A percentile compares a stretch with the other conserved stretches of the same genome.
Evolutionary conservation across 2,329 filamentous ascomycete species (phyloP).

Genomic region (Beauveria caledonica): DNA sequence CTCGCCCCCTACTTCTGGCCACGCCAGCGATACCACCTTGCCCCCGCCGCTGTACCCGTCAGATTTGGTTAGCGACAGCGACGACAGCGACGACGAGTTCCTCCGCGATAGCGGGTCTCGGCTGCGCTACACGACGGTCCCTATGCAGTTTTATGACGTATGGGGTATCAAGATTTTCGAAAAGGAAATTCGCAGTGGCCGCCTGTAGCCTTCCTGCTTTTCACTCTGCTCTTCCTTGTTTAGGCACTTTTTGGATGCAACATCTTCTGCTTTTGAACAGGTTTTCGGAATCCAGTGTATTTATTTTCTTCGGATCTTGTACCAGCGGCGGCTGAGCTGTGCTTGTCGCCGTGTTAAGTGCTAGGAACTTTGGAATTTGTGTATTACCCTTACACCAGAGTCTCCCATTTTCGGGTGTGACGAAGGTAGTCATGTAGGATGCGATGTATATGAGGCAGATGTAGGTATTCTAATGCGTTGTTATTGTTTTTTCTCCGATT

Average conservation of each 20-base stretch:
- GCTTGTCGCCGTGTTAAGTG: neutral
- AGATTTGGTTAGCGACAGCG: conserved; percentile 23
- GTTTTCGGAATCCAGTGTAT: neutral
- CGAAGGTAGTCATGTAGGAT: neutral
- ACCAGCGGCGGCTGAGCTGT: neutral
- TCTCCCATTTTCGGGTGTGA: neutral
- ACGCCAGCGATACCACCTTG: conserved; percentile 18
- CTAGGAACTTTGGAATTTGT: neutral
- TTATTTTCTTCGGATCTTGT: neutral
- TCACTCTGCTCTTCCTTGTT: neutral
- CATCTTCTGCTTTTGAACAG: neutral
- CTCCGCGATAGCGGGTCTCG: conserved; percentile 24
- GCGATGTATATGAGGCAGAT: neutral
- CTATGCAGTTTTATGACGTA: conserved; percentile 31
- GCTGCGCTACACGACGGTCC: conserved; percentile 28
- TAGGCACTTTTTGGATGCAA: neutral
- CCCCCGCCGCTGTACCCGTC: conserved; percentile 23
- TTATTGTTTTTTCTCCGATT: conserved; percentile 2
- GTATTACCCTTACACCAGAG: neutral
- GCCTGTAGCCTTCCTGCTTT: conserved; percentile 17
- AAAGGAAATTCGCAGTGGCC: conserved; percentile 41
- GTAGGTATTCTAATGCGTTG: conserved; percentile 9
- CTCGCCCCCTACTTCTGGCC: conserved; percentile 2
- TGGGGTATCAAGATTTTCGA: conserved; percentile 49
- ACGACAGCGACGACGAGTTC: conserved; percentile 28